Percentiles rank a stretch among this genome's conserved stretches.
phyloP scores from a whole-genome alignment of 257 asterid species.

The Buddleja alternifolia region DNA sequence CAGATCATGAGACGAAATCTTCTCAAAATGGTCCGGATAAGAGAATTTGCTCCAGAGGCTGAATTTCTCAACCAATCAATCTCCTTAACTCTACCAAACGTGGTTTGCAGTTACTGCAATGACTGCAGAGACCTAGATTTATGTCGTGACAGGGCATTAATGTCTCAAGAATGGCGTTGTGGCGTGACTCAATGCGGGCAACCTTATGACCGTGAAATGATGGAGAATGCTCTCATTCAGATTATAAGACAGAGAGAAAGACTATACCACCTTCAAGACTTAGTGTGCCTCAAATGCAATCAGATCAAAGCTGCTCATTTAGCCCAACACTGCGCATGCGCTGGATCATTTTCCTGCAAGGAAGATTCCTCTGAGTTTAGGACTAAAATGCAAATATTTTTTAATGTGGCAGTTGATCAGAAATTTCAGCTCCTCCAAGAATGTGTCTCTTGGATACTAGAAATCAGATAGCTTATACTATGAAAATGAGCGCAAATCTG shows the following conservation, averaged over 20 bases:
- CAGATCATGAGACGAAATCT: conserved; percentile 98
- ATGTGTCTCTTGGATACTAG: conserved; percentile 77
- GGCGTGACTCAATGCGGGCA: conserved; percentile 82
- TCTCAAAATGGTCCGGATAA: conserved; percentile 71
- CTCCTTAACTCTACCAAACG: conserved; percentile 75
- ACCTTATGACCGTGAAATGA: conserved; percentile 77
- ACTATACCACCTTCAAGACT: conserved; percentile 87
- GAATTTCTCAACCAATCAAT: conserved; percentile 53
- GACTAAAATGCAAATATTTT: conserved; percentile 68
- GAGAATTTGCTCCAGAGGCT: conserved; percentile 98
- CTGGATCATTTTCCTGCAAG: conserved; percentile 86
- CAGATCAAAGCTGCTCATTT: conserved; percentile 88
- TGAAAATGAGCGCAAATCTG: too few relatives aligned
- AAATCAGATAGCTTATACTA: conserved; percentile 33
- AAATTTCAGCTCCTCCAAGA: conserved; percentile 79
- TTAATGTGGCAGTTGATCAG: conserved; percentile 66
- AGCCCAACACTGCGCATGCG: conserved; percentile 80
- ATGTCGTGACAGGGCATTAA: conserved; percentile 63
- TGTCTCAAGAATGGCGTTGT: conserved; percentile 80
- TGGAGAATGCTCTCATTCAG: conserved; percentile 88
- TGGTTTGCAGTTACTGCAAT: conserved; percentile 97
- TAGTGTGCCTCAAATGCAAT: conserved; percentile 86
- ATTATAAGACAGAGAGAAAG: conserved; percentile 84
- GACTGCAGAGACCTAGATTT: conserved; percentile 92
- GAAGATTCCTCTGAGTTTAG: conserved; percentile 62